Conservation (phyloP, 2,329 filamentous ascomycete genomes). For the Fusarium sp. region DNA sequence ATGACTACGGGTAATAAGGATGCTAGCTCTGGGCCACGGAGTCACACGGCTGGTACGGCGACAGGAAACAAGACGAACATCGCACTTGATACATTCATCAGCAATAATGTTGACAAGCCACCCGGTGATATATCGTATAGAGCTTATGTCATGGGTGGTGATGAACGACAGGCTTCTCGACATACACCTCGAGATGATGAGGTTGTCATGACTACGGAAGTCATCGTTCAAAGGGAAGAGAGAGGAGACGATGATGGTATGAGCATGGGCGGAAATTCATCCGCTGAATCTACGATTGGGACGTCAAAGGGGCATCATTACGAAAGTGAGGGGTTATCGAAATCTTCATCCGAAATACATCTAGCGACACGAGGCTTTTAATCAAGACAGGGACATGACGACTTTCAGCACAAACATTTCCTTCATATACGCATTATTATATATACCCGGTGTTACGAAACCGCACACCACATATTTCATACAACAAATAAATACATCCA, state of each 20-base stretch:
- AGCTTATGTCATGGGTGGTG: slow-evolving; percentile 40
- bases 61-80: slow-evolving; percentile 26
- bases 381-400: not conserved
- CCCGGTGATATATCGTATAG: slow-evolving; percentile 31
- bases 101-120: slow-evolving; percentile 16
- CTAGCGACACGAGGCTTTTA: slow-evolving; percentile 37
- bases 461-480: not conserved
- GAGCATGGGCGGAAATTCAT: slow-evolving; percentile 34
- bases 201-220: slow-evolving; percentile 42
- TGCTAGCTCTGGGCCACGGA: slow-evolving; percentile 36
- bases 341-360: slow-evolving; percentile 42
- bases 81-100: slow-evolving; percentile 33
- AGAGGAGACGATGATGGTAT: slow-evolving; percentile 33
- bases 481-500: rapidly evolving
- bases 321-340: slow-evolving; percentile 33
- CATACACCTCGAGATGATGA: slow-evolving; percentile 11
- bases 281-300: slow-evolving; percentile 19
- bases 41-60: slow-evolving; percentile 16
- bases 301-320: slow-evolving; percentile 7
- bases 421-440: not conserved
- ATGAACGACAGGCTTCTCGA: slow-evolving; percentile 3
- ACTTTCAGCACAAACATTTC: not conserved
- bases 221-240: slow-evolving; percentile 33
- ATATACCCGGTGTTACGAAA: slow-evolving; percentile 22
- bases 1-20: slow-evolving; percentile 43